Evolutionary conservation across 1,284 basidiomycete species (phyloP).

Genomic region (Wolfiporia cocos): DNA sequence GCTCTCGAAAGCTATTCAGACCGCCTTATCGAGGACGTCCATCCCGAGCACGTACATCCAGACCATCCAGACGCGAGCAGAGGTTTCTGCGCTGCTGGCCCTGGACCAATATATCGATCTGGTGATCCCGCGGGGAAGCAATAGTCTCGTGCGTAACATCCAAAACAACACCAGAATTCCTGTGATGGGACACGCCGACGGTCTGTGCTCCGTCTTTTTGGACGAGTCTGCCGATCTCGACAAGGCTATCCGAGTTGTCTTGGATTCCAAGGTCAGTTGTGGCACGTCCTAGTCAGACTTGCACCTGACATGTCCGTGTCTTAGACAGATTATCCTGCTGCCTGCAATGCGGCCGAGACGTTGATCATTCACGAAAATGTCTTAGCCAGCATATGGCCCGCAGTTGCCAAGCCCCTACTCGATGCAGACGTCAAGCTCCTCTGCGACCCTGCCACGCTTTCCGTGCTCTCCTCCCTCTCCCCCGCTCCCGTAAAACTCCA

Average conservation of each 20-base stretch:
- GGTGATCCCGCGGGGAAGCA: constrained; percentile 95
- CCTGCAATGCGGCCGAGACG: constrained; percentile 93
- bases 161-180: constrained; percentile 90
- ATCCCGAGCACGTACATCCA: constrained; percentile 86
- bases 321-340: constrained; percentile 91
- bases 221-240: constrained; percentile 76
- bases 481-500: constrained; percentile 30
- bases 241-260: constrained; percentile 77
- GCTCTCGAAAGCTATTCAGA: constrained; percentile 75
- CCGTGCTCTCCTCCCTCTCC: constrained; percentile 36
- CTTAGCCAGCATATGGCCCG: constrained; percentile 72
- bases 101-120: constrained; percentile 94
- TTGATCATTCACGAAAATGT: constrained; percentile 79
- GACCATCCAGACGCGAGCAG: constrained; percentile 87
- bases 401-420: constrained; percentile 72
- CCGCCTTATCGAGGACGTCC: constrained; percentile 67
- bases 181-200: constrained; percentile 99
- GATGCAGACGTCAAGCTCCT: constrained; percentile 69
- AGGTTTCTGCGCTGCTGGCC: constrained; percentile 82
- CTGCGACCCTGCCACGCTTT: constrained; percentile 67
- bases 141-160: constrained; percentile 84
- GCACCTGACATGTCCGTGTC: not conserved
- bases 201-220: constrained; percentile 85
- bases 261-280: constrained; percentile 83
- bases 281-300: constrained; percentile 1